Percentiles rank a stretch among this genome's conserved stretches.
Evolutionary conservation across 768 basidiomycete genomes (phyloP).

Genomic region (Hericium rajendrae): DNA sequence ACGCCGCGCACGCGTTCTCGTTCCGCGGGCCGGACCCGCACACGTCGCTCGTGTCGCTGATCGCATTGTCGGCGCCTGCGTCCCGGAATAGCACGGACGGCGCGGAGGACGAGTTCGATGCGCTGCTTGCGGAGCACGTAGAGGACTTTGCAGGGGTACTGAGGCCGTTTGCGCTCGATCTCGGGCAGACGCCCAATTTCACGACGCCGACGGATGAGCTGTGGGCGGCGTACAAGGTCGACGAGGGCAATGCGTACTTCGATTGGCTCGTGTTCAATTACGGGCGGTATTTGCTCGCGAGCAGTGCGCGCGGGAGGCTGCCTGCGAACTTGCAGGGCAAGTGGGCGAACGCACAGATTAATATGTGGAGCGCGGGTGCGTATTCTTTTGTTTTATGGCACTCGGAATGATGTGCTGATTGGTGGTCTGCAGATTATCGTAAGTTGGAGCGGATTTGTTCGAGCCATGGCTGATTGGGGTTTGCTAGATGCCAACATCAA

Average conservation of each 20-base stretch:
- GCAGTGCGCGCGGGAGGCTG: conserved; percentile 50
- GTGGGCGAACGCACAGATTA: conserved; percentile 48
- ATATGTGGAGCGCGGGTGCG: conserved; percentile 49
- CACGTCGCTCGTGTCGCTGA: conserved; percentile 27
- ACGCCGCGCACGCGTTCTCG: conserved; percentile 42
- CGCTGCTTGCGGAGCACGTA: conserved; percentile 38
- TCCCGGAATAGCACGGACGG: neutral
- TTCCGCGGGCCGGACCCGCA: conserved; percentile 61
- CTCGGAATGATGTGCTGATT: too few relatives aligned
- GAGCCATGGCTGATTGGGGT: neutral
- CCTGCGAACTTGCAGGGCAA: conserved; percentile 71
- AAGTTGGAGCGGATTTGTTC: neutral
- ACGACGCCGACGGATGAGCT: conserved; percentile 49
- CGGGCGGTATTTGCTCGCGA: conserved; percentile 56
- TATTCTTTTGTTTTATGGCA: neutral
- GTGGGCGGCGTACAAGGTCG: conserved; percentile 39
- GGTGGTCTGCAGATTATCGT: too few relatives aligned
- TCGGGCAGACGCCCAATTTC: conserved; percentile 51
- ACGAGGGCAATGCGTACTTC: conserved; percentile 51
- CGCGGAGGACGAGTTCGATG: conserved; percentile 23
- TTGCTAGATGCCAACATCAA: conserved; percentile 64
- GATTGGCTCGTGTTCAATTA: conserved; percentile 72
- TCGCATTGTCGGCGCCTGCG: conserved; percentile 17
- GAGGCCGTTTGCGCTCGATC: conserved; percentile 41
- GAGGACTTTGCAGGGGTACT: conserved; percentile 37